Percentiles rank a stretch among this genome's conserved stretches.
Conservation (phyloP, 140 eudicot genomes). For the Anethum foeniculum region DNA sequence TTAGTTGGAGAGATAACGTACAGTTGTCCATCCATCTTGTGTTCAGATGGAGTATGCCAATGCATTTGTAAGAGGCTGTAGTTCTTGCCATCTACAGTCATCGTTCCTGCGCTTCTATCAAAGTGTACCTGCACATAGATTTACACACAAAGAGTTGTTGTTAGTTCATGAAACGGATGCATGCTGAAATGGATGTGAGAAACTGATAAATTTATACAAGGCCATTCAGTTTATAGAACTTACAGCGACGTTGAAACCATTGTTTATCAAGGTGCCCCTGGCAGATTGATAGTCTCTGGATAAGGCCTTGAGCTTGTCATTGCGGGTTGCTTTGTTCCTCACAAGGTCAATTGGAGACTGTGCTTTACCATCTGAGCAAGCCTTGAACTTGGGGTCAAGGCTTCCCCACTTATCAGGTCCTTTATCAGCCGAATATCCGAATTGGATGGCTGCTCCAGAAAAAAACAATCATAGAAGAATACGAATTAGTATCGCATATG, state of each 20-base stretch:
- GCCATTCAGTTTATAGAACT: not conserved
- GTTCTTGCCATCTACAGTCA: conserved; percentile 46
- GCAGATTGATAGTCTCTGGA: conserved; percentile 36
- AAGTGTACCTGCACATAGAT: conserved; percentile 40
- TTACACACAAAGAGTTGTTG: not conserved
- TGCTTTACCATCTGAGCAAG: conserved; percentile 46
- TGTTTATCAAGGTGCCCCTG: conserved; percentile 55
- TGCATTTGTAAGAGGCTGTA: conserved; percentile 67
- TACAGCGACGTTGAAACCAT: conserved; percentile 70
- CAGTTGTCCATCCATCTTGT: conserved; percentile 50
- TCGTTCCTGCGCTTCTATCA: conserved; percentile 45
- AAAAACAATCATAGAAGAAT: not conserved
- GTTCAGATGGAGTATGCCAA: conserved; percentile 96
- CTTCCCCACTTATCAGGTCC: conserved; percentile 63
- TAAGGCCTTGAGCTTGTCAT: conserved; percentile 43
- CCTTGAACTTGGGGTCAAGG: conserved; percentile 41
- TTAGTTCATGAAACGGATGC: not conserved
- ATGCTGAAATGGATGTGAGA: not conserved
- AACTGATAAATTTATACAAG: not conserved
- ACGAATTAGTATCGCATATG: not conserved
- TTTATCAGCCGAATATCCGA: conserved; percentile 43
- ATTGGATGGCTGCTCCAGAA: conserved; percentile 8
- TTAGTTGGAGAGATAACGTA: not conserved
- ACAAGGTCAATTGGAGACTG: conserved; percentile 70
- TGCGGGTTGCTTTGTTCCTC: conserved; percentile 23